These are phyloP conservation scores for Neophaeococcomyces aloes DNA, from an alignment of 2,329 filamentous ascomycete genomes.

Conservation along the genomic window DNA sequence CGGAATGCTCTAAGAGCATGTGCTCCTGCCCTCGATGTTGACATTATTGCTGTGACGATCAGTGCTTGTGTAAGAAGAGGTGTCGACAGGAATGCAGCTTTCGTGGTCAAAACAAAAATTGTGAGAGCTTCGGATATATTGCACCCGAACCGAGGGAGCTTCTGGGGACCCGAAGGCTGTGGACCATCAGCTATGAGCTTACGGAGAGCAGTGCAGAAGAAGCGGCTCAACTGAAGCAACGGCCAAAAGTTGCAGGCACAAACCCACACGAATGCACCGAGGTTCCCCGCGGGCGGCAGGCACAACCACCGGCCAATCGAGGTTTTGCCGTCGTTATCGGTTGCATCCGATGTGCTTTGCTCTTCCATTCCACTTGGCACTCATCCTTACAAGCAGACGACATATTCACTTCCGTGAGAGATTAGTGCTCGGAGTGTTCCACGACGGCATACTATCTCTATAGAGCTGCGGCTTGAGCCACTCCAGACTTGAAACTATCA, in stretches of 20 bases:
- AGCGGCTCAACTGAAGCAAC: not conserved
- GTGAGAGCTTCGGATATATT: not conserved
- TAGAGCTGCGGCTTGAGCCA: too few species aligned
- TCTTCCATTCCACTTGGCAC: not conserved
- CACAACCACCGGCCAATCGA: not conserved
- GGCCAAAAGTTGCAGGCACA: not conserved
- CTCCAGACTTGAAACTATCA: not conserved
- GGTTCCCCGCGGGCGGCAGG: not conserved
- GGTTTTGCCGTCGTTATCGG: not conserved
- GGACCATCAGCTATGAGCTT: not conserved
- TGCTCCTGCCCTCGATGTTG: slow-evolving; percentile 15
- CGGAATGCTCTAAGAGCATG: slow-evolving; percentile 18
- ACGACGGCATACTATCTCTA: too few species aligned
- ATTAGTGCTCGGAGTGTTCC: too few species aligned
- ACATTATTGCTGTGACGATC: slow-evolving; percentile 2
- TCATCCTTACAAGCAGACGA: not conserved
- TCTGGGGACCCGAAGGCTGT: not conserved
- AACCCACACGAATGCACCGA: not conserved
- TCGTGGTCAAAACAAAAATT: not conserved
- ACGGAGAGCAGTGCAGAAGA: not conserved
- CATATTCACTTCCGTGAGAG: not conserved
- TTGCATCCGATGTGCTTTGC: not conserved
- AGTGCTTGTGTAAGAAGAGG: not conserved
- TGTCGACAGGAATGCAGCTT: not conserved
- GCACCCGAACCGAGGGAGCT: not conserved